Percentiles rank a stretch among this genome's conserved stretches.
Conservation (phyloP, 169 alveolate species). For the Babesia caballi region DNA sequence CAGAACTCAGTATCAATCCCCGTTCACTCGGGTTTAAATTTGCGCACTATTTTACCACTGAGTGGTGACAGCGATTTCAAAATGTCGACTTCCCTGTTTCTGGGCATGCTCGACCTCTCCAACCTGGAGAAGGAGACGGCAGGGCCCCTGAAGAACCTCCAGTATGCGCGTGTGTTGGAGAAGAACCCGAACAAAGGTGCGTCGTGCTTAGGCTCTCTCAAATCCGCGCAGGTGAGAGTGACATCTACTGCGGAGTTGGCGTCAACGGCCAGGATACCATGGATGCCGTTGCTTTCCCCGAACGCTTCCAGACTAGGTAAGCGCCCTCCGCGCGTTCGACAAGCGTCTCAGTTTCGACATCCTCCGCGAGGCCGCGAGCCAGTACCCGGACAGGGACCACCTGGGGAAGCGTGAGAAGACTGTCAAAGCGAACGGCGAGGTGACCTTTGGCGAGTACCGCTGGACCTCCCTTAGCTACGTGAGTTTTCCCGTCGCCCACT, state of each 20-base stretch:
- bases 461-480: slow-evolving; percentile 40
- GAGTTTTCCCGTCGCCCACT: not conserved
- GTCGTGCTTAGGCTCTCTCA: too few relatives aligned
- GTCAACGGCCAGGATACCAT: not conserved
- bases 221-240: slow-evolving; percentile 46
- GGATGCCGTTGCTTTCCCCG: slow-evolving; percentile 28
- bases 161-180: slow-evolving; percentile 30
- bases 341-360: slow-evolving; percentile 37
- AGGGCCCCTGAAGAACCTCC: slow-evolving; percentile 9
- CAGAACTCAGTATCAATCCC: too few relatives aligned
- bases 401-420: slow-evolving; percentile 47
- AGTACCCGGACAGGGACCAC: slow-evolving; percentile 12
- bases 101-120: not conserved
- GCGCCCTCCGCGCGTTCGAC: not conserved
- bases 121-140: not conserved
- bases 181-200: slow-evolving; percentile 26
- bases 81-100: not conserved
- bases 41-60: too few relatives aligned
- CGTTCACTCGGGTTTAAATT: too few relatives aligned
- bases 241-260: slow-evolving; percentile 39
- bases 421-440: slow-evolving; percentile 23
- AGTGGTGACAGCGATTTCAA: too few relatives aligned
- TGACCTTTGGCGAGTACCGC: slow-evolving; percentile 35
- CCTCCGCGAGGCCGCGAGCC: slow-evolving; percentile 20
- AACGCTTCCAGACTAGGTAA: slow-evolving; percentile 41